Evolutionary conservation across 176 grass and related monocot species (phyloP).

Genomic region (Aegilops speltoides): DNA sequence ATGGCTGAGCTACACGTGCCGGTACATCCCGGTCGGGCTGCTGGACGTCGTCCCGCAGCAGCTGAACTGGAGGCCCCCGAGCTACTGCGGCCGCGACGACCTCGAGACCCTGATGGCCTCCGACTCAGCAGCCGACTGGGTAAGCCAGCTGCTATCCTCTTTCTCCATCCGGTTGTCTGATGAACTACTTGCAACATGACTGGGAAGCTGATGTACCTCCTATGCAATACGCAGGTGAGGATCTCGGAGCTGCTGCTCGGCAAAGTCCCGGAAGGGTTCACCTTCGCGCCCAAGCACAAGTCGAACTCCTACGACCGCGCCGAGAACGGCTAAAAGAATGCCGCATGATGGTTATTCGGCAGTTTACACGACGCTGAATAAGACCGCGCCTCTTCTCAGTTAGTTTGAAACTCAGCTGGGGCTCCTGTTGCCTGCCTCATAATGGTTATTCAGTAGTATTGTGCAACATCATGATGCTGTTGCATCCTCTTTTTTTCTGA

Average conservation of each 20-base stretch:
- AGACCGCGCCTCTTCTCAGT: background rate
- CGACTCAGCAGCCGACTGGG: slow-evolving; percentile 97
- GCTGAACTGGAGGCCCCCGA: slow-evolving; percentile 86
- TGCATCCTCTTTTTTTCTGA: background rate
- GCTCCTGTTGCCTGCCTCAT: background rate
- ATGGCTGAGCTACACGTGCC: slow-evolving; percentile 85
- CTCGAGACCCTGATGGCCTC: slow-evolving; percentile 94
- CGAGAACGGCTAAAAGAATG: slow-evolving; percentile 64
- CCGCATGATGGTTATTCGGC: background rate
- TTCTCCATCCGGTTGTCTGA: background rate
- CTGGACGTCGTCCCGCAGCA: slow-evolving; percentile 78
- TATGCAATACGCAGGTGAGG: slow-evolving; percentile 50
- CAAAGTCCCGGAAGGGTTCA: slow-evolving; percentile 88
- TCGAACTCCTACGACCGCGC: slow-evolving; percentile 92
- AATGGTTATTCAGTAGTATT: background rate
- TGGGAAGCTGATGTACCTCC: background rate
- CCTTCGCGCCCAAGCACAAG: slow-evolving; percentile 84
- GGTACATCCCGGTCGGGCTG: slow-evolving; percentile 80
- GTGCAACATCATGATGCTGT: no score
- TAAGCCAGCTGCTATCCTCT: slow-evolving; percentile 1
- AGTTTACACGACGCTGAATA: background rate
- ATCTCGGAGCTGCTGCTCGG: slow-evolving; percentile 94
- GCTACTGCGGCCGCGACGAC: slow-evolving; percentile 79
- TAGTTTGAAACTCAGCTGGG: background rate
- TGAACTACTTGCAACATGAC: background rate